Evolutionary conservation across 2,329 filamentous ascomycete species (phyloP).

Genomic region (Pseudogymnoascus pannorum): DNA sequence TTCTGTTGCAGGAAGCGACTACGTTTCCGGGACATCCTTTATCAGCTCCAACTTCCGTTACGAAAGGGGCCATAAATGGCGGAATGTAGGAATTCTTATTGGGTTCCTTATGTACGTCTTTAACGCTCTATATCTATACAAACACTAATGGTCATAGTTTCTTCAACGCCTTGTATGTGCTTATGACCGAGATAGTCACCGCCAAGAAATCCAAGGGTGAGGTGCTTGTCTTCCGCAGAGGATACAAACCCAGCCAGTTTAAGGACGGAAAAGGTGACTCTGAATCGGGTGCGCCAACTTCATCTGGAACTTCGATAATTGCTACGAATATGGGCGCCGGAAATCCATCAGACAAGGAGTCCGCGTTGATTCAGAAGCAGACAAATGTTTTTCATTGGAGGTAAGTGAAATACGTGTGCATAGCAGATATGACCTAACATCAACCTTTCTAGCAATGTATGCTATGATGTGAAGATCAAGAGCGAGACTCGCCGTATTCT

Average conservation of each 20-base stretch:
- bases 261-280: conserved; percentile 22
- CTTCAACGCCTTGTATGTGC: conserved; percentile 34
- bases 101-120: conserved; percentile 56
- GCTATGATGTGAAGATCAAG: conserved; percentile 67
- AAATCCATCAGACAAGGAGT: conserved; percentile 44
- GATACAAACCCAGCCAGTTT: conserved; percentile 38
- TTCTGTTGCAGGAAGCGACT: conserved; percentile 41
- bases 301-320: conserved; percentile 18
- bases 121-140: conserved; percentile 33
- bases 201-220: conserved; percentile 73
- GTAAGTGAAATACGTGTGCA: conserved; percentile 50
- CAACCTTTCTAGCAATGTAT: conserved; percentile 27
- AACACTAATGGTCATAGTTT: not conserved
- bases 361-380: conserved; percentile 58
- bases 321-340: conserved; percentile 18
- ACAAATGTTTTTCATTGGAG: conserved; percentile 69
- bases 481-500: conserved; percentile 57
- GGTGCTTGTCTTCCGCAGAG: conserved; percentile 65
- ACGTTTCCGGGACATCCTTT: conserved; percentile 52
- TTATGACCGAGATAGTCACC: conserved; percentile 55
- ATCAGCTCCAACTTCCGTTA: conserved; percentile 46
- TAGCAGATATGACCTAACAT: not conserved
- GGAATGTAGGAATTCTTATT: conserved; percentile 56
- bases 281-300: conserved; percentile 18
- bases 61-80: conserved; percentile 44